Conservation (phyloP, 345 rosid genomes). For the Salix arbutifolia region DNA sequence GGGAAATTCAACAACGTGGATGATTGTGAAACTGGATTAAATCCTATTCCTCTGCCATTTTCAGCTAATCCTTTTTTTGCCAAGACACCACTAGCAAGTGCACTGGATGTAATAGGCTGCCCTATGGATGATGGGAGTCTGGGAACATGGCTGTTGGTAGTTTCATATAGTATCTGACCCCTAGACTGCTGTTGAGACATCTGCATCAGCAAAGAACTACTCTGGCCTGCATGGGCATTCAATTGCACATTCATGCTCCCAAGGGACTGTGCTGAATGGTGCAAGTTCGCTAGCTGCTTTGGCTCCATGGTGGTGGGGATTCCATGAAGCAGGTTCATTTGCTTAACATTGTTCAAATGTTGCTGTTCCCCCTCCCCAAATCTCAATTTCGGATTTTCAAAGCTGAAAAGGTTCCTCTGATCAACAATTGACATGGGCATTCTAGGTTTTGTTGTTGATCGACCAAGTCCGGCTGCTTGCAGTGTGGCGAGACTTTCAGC, state of each 20-base stretch:
- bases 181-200: conserved; percentile 48
- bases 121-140: conserved; percentile 45
- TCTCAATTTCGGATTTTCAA: conserved; percentile 63
- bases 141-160: conserved; percentile 34
- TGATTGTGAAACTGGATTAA: conserved; percentile 45
- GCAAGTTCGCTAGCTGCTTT: conserved; percentile 47
- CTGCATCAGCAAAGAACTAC: conserved; percentile 46
- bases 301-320: conserved; percentile 68
- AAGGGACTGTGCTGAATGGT: conserved; percentile 40
- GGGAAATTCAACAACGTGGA: conserved; percentile 45
- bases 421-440: conserved; percentile 56
- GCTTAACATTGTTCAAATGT: conserved; percentile 41
- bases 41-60: conserved; percentile 47
- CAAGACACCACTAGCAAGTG: conserved; percentile 36
- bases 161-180: conserved; percentile 36
- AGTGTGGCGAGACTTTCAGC: conserved; percentile 73
- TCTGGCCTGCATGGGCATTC: conserved; percentile 33
- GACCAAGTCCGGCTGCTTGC: conserved; percentile 72
- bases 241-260: conserved; percentile 43
- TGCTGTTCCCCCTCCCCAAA: conserved; percentile 64
- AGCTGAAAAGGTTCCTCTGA: conserved; percentile 74
- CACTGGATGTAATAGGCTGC: conserved; percentile 52
- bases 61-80: conserved; percentile 46
- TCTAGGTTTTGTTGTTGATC: conserved; percentile 55
- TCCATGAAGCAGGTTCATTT: conserved; percentile 60